Evolutionary conservation across 495 filamentous ascomycete genomes (phyloP).

Genomic region (Letharia columbiana): DNA sequence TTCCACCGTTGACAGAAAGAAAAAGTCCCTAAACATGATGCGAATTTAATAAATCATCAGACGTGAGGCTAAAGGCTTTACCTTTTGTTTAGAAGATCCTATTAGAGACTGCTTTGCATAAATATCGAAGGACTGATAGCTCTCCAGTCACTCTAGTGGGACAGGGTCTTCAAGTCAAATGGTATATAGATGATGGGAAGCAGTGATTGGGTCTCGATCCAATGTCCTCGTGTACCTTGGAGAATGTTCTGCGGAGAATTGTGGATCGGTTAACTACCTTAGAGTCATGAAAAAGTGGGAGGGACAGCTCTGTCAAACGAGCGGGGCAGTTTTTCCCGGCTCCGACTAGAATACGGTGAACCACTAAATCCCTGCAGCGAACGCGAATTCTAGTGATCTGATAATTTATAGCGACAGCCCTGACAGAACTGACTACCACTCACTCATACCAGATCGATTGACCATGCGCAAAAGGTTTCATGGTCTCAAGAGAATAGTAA

Average conservation of each 20-base stretch:
- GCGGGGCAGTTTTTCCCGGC: constrained; percentile 12
- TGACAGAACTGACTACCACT: neutral
- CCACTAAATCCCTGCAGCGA: neutral
- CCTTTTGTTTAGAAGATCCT: neutral
- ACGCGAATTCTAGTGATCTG: neutral
- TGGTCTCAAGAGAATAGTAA: constrained; percentile 53
- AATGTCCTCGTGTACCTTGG: neutral
- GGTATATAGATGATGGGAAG: neutral
- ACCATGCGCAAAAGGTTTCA: constrained; percentile 54
- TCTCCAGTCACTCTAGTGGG: neutral
- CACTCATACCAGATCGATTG: constrained; percentile 16
- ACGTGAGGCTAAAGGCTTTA: neutral
- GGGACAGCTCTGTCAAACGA: neutral
- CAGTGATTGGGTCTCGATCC: neutral
- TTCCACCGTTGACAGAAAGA: neutral
- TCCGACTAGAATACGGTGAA: constrained; percentile 8
- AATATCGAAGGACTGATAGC: neutral
- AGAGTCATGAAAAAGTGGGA: constrained; percentile 7
- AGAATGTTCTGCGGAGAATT: neutral
- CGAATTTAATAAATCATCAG: neutral
- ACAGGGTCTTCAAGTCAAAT: neutral
- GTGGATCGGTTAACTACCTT: neutral
- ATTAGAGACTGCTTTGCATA: neutral
- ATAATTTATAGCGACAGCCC: too few species aligned
- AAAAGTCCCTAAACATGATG: neutral